Evolutionary conservation across 1,139 yeast genomes (phyloP).

Genomic region (Protomyces lactucae-debilis): DNA sequence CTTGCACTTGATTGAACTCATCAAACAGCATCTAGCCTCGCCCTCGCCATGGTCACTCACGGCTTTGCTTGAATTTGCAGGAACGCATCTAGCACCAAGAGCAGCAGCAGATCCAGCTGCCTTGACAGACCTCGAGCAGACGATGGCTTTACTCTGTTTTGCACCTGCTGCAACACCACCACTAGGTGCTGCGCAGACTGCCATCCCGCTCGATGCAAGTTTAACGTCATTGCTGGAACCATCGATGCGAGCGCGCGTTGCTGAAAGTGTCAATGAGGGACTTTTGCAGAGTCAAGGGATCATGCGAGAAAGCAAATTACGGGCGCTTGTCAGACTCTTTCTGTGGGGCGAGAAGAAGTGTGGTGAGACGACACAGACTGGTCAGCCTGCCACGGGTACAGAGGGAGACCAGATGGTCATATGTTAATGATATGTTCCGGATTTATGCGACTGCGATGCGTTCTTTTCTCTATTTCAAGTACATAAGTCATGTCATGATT

Average conservation of each 20-base stretch:
- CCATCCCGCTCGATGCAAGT: conserved; percentile 33
- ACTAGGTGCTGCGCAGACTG: conserved; percentile 29
- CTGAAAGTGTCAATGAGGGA: conserved; percentile 41
- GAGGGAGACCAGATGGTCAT: not conserved
- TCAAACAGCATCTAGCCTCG: conserved; percentile 36
- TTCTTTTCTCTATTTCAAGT: not conserved
- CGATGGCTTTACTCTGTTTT: conserved; percentile 45
- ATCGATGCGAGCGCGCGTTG: conserved; percentile 40
- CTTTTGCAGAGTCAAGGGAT: conserved; percentile 39
- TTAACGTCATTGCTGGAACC: conserved; percentile 39
- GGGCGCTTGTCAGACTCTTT: conserved; percentile 35
- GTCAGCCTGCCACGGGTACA: not conserved
- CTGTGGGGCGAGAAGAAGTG: conserved; percentile 23
- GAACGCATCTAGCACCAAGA: conserved; percentile 40
- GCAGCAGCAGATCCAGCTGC: conserved; percentile 38
- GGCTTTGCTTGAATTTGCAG: conserved; percentile 42
- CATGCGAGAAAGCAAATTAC: conserved; percentile 39
- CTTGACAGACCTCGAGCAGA: conserved; percentile 40
- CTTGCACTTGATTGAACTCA: conserved; percentile 43
- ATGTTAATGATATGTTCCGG: not conserved
- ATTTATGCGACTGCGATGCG: not conserved
- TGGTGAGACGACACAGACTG: not conserved
- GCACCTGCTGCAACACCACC: conserved; percentile 36
- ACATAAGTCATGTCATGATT: not conserved
- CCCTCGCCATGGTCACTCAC: conserved; percentile 25